phyloP scores from a whole-genome alignment of 2,329 filamentous ascomycete species.

The Verticillium longisporum region DNA sequence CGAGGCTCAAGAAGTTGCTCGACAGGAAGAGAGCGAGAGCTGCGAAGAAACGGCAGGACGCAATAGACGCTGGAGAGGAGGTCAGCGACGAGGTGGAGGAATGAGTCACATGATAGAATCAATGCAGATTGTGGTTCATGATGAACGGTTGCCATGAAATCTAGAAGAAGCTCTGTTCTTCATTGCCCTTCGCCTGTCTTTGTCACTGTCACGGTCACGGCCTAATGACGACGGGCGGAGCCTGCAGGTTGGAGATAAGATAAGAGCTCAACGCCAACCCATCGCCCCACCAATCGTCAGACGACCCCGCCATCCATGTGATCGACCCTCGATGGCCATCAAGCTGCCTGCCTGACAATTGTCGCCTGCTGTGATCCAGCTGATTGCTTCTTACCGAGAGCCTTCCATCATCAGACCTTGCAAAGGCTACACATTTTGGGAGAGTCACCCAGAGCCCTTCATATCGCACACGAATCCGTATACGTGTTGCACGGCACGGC shows the following conservation, averaged over 20 bases:
- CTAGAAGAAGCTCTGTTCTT: neutral
- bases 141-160: neutral
- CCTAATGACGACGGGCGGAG: neutral
- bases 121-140: neutral
- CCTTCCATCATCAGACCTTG: neutral
- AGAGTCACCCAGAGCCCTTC: too few relatives aligned
- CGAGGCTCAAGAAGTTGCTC: conserved; percentile 72
- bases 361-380: neutral
- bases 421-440: neutral
- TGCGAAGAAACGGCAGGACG: conserved; percentile 48
- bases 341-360: conserved; percentile 2
- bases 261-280: conserved; percentile 7
- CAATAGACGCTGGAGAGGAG: conserved; percentile 43
- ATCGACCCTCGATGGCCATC: conserved; percentile 8
- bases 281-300: conserved; percentile 11
- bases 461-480: too few relatives aligned
- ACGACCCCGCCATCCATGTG: conserved; percentile 15
- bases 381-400: neutral
- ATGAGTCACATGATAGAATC: conserved; percentile 1
- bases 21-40: conserved; percentile 63
- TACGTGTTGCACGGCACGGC: too few relatives aligned
- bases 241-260: conserved; percentile 7
- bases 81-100: conserved; percentile 37
- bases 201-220: neutral
- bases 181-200: neutral